Evolutionary conservation across 2,329 filamentous ascomycete species (phyloP).

Genomic region (Fusarium citri): DNA sequence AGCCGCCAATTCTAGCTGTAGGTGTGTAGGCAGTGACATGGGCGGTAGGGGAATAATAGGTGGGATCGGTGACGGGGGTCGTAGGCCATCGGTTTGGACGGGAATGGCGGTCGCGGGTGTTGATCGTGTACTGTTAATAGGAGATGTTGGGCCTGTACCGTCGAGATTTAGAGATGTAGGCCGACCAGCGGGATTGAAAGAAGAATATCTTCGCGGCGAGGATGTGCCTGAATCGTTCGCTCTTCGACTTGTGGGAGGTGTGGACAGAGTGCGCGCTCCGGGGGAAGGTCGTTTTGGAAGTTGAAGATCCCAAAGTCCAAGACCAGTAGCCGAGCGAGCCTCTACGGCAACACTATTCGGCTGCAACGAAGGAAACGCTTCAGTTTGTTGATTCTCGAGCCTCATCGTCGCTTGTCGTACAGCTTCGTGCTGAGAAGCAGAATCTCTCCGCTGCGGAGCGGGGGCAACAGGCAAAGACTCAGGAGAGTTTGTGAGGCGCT

Average conservation of each 20-base stretch:
- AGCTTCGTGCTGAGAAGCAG: constrained; percentile 47
- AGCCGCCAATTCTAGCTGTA: constrained; percentile 73
- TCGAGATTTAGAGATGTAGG: constrained; percentile 58
- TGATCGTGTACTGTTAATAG: constrained; percentile 23
- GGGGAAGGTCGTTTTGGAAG: constrained; percentile 49
- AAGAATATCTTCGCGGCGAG: constrained; percentile 62
- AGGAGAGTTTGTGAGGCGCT: constrained; percentile 66
- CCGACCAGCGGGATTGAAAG: constrained; percentile 59
- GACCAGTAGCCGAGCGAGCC: constrained; percentile 25
- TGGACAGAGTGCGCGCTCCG: constrained; percentile 61
- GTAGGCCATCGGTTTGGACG: constrained; percentile 43
- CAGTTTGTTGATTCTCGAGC: constrained; percentile 34
- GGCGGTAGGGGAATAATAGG: constrained; percentile 71
- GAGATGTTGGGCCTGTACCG: constrained; percentile 37
- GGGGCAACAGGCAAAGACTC: constrained; percentile 68
- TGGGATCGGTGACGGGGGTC: constrained; percentile 62
- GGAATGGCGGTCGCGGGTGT: constrained; percentile 46
- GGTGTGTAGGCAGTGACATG: constrained; percentile 73
- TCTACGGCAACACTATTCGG: constrained; percentile 46
- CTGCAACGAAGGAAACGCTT: constrained; percentile 29
- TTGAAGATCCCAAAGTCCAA: constrained; percentile 38
- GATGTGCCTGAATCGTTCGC: constrained; percentile 46
- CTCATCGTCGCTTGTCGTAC: constrained; percentile 48
- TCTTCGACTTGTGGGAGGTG: constrained; percentile 62
- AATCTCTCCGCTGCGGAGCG: constrained; percentile 54